Evolutionary conservation across 805 yeast genomes (phyloP).

Genomic region (Starmera dryadoides): DNA sequence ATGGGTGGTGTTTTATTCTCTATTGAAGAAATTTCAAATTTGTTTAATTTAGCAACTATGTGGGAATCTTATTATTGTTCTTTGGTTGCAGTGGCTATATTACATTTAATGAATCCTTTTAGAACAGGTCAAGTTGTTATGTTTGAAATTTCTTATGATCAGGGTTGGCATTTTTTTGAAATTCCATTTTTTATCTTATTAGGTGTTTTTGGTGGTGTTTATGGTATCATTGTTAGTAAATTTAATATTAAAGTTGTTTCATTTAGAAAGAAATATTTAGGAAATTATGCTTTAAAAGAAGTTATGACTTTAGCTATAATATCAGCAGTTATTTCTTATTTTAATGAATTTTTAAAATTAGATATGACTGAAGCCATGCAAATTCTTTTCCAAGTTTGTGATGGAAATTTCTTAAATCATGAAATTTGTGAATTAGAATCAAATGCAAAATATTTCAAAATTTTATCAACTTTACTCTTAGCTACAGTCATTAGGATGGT

Average conservation of each 20-base stretch:
- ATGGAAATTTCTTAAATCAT: constrained; percentile 31
- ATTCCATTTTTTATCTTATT: constrained; percentile 69
- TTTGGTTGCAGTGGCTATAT: constrained; percentile 73
- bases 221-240: constrained; percentile 72
- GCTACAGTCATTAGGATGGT: constrained; percentile 70
- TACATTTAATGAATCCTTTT: constrained; percentile 82
- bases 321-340: constrained; percentile 75
- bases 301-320: constrained; percentile 57
- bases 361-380: constrained; percentile 98
- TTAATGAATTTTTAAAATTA: constrained; percentile 68
- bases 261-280: constrained; percentile 65
- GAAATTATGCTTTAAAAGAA: constrained; percentile 56
- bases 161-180: constrained; percentile 82
- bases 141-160: constrained; percentile 85
- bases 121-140: constrained; percentile 91
- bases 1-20: constrained; percentile 94
- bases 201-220: constrained; percentile 88
- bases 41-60: constrained; percentile 68
- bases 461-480: constrained; percentile 46
- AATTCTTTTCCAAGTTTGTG: constrained; percentile 77
- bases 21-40: constrained; percentile 80
- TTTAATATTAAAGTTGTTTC: constrained; percentile 70
- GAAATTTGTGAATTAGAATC: constrained; percentile 31
- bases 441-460: constrained; percentile 20
- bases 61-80: constrained; percentile 93